Evolutionary conservation across 2,329 filamentous ascomycete genomes (phyloP).

Genomic region (Xylariaceae sp.): DNA sequence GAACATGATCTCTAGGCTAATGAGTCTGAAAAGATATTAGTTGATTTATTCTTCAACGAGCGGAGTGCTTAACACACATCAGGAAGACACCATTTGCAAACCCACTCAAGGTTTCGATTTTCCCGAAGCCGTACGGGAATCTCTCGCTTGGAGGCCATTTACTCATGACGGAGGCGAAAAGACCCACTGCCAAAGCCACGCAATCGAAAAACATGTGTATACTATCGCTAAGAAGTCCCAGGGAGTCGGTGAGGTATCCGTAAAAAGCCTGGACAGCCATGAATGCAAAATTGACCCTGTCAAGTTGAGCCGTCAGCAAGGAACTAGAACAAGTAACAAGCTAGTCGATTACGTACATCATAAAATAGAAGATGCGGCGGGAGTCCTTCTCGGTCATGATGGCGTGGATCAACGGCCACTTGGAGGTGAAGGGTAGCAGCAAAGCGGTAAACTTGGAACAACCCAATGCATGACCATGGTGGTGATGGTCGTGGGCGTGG

Average conservation of each 20-base stretch:
- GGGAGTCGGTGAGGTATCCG: slow-evolving; percentile 87
- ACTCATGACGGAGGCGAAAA: slow-evolving; percentile 90
- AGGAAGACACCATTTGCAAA: slow-evolving; percentile 96
- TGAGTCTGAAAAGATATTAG: slow-evolving; percentile 60
- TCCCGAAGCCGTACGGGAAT: slow-evolving; percentile 95
- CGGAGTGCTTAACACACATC: slow-evolving; percentile 60
- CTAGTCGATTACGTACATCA: slow-evolving; percentile 63
- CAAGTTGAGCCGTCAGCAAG: slow-evolving; percentile 6
- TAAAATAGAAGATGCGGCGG: slow-evolving; percentile 95
- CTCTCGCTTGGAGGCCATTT: slow-evolving; percentile 91
- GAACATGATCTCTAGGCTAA: slow-evolving; percentile 94
- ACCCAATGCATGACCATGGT: slow-evolving; percentile 39
- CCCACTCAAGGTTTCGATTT: slow-evolving; percentile 93
- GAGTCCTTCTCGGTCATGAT: slow-evolving; percentile 92
- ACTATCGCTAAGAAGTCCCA: slow-evolving; percentile 94
- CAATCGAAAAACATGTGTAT: slow-evolving; percentile 99
- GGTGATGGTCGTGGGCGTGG: slow-evolving; percentile 34
- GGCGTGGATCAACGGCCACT: slow-evolving; percentile 78
- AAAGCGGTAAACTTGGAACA: slow-evolving; percentile 72
- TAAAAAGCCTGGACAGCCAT: slow-evolving; percentile 96
- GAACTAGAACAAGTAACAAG: slow-evolving; percentile 7
- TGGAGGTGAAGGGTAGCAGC: slow-evolving; percentile 69
- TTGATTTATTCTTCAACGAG: background rate
- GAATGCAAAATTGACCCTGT: slow-evolving; percentile 87
- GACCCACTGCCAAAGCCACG: slow-evolving; percentile 83